Conservation (phyloP, 768 basidiomycete genomes). For the Termitomyces sp. region DNA sequence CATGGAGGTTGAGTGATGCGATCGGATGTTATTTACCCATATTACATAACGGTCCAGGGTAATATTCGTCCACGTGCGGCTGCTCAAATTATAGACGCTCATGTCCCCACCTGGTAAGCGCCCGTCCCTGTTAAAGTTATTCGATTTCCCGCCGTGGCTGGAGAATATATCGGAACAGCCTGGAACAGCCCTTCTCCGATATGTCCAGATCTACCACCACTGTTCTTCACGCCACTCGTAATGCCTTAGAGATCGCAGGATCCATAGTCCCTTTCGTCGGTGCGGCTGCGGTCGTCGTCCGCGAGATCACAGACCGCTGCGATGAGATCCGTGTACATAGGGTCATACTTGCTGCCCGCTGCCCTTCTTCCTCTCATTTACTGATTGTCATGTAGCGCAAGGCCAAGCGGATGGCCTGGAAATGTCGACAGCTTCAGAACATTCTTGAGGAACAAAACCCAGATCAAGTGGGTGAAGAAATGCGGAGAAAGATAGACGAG, state of each 20-base stretch:
- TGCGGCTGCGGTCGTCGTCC: constrained; percentile 34
- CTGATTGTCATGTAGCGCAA: constrained; percentile 26
- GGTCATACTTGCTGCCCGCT: constrained; percentile 22
- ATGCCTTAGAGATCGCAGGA: constrained; percentile 35
- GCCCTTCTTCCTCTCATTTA: background rate
- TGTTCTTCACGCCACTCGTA: background rate
- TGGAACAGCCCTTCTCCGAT: background rate
- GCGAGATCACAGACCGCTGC: constrained; percentile 40
- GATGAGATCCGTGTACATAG: constrained; percentile 42
- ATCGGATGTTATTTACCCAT: background rate
- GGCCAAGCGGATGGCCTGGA: constrained; percentile 33
- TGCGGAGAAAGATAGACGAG: constrained; percentile 35
- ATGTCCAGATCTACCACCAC: background rate
- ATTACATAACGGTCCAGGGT: background rate
- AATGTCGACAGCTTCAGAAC: constrained; percentile 33
- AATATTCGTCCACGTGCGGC: constrained; percentile 2
- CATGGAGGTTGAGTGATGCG: background rate
- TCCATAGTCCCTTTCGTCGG: constrained; percentile 39
- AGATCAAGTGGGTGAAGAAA: constrained; percentile 32
- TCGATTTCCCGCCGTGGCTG: constrained; percentile 1
- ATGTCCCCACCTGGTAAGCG: background rate
- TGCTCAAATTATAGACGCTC: background rate
- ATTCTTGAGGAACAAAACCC: constrained; percentile 33
- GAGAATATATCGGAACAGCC: background rate
- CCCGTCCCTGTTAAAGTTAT: constrained; percentile 2